Base-by-base conservation (phyloP, 306 rosid genomes). In the Luffa aegyptiaca region DNA sequence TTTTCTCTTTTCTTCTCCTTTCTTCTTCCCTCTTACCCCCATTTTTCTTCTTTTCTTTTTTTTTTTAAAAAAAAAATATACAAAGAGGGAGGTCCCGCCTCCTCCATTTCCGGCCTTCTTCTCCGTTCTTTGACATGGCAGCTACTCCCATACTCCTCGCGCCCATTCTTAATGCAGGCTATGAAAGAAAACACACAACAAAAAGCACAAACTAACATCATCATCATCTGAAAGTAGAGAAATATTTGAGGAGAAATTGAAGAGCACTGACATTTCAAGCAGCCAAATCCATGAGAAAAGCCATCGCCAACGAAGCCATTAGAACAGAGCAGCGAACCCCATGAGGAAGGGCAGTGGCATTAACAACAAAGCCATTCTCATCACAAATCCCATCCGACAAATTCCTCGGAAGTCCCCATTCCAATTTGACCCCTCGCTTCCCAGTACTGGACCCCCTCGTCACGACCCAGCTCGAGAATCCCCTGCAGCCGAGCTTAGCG, bases 391-490 rank as follows among this genome's bases (percentile, higher is more conserved):
- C 78, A 82, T 16, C 14, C 16, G 97, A 86, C 18, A 84, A 85
- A 81, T 90, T 93, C 61, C 84, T 82, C 16, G 97, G 96, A 83
- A 95, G 39, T 5, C 88, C 97, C 97, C 95, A 95, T 84, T 95
- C 99, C 90, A 93, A 70, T 81, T 91, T 95, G 2, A 95, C 90
- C 45, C 99, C 99, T 16, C 96, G 85, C 81, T 84, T 93, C 12
- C 97, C 97, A 1, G 81, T 72, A 85, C 80, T 90, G 31, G 93
- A 79, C 9, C 92, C 94, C 71, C 89, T 58, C 58, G 79, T 8
- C 66, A 91, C 89, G 66, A 85, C 92, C 99, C 99, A 95, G 83
- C 99, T 93, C 55, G 97, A 89, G 81, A 92, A 85, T 12, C 99
- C 99, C 66, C 99, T 88, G 87, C 99, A 95, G 45, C 99, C 99